A percentile compares a stretch with the other conserved stretches of the same genome.
Conservation (phyloP, 129 eudicot species). For the Erigeron canadensis region DNA sequence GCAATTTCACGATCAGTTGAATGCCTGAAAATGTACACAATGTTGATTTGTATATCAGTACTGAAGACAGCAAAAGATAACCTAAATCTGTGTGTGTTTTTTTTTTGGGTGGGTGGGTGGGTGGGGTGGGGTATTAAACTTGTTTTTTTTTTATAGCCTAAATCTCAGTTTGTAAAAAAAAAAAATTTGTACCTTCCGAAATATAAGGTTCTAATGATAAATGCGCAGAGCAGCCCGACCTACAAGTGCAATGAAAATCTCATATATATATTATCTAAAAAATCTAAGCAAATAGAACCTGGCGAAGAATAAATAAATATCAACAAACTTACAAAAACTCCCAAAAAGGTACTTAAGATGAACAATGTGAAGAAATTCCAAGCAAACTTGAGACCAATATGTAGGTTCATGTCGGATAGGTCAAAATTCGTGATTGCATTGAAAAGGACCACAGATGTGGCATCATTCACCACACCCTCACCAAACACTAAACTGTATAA, state of each 20-base stretch:
- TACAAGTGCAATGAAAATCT: constrained; percentile 31
- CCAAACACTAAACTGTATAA: constrained; percentile 85
- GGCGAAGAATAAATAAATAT: constrained; percentile 3
- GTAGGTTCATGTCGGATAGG: constrained; percentile 45
- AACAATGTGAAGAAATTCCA: constrained; percentile 53
- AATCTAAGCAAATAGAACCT: neutral
- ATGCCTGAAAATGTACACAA: constrained; percentile 48
- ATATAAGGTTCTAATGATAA: constrained; percentile 49
- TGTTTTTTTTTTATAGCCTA: too few relatives aligned
- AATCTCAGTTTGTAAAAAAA: neutral
- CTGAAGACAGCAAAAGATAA: neutral
- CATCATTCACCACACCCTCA: constrained; percentile 95
- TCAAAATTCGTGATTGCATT: constrained; percentile 66
- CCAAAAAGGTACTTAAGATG: constrained; percentile 64
- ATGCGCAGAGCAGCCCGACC: constrained; percentile 82
- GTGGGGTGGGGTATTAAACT: too few relatives aligned
- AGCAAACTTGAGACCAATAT: constrained; percentile 36
- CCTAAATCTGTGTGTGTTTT: too few relatives aligned
- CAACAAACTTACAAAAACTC: constrained; percentile 56
- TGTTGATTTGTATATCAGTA: neutral
- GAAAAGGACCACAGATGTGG: constrained; percentile 82
- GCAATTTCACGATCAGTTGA: constrained; percentile 87
- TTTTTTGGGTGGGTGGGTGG: too few relatives aligned
- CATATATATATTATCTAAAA: neutral
- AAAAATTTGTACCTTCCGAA: constrained; percentile 53